Percentiles rank a stretch among this genome's conserved stretches.
Evolutionary conservation across 306 rosid species (phyloP).

Genomic region (Fragaria nilgerrensis): DNA sequence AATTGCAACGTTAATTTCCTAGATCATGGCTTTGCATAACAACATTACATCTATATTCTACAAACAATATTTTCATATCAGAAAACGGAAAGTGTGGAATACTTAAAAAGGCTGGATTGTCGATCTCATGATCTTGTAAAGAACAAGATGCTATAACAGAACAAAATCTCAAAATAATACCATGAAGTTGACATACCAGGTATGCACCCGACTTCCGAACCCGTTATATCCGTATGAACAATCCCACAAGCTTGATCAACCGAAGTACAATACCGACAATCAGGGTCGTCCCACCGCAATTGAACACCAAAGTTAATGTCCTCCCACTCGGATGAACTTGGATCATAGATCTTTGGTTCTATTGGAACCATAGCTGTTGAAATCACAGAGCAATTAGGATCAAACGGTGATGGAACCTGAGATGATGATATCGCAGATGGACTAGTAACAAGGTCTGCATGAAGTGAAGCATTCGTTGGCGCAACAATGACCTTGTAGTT

Average conservation of each 20-base stretch:
- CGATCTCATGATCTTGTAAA: background rate
- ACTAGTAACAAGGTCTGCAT: background rate
- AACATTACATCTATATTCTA: background rate
- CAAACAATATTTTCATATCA: background rate
- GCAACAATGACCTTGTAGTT: slow-evolving; percentile 1
- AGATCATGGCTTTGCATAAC: background rate
- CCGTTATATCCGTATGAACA: background rate
- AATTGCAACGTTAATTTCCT: background rate
- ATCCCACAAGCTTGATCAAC: background rate
- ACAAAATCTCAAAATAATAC: background rate
- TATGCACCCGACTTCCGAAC: background rate
- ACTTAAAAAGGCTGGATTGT: background rate
- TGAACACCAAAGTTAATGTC: slow-evolving; percentile 3
- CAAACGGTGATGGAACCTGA: background rate
- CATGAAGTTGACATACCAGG: background rate
- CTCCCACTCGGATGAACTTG: background rate
- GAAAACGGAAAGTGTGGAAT: background rate
- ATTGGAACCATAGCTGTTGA: slow-evolving; percentile 29
- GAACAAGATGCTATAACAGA: background rate
- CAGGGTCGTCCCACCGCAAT: slow-evolving; percentile 40
- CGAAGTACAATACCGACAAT: slow-evolving; percentile 27
- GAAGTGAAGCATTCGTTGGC: background rate
- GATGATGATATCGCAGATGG: background rate
- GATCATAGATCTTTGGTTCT: background rate
- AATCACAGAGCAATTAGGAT: slow-evolving; percentile 27